Base-by-base conservation (phyloP, 2,329 filamentous ascomycete species). In the Botrytis deweyae region DNA sequence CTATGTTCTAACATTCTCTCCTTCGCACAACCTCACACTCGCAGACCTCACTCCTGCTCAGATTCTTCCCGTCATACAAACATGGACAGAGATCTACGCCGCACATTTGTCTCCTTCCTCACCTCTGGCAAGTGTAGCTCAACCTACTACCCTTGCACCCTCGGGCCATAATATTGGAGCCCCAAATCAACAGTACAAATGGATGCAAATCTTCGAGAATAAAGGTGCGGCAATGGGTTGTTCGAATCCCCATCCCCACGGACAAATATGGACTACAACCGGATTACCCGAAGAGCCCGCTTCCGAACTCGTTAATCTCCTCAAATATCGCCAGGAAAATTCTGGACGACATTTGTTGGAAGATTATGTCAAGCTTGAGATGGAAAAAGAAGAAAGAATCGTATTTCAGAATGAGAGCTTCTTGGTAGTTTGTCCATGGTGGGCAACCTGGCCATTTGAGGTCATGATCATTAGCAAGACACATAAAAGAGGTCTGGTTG, bases 161-260 rank as follows among this genome's bases (percentile, higher is more conserved):
- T 71, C 76, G n/a, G 73, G 63, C 36, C 83, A 84, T 36, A 82
- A 85, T 16, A 83, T 85, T 20, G 82, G 84, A 36, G 83, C 84
- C 42, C 91, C 94, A 7, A 89, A 87, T 70, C 88, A 92, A 71
- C 93, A 97, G 83, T 94, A 97, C 79, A 90, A 92, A 72, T 98
- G 97, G 84, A 98, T 99, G 95, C 96, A 99, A 82, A 98, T 99
- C 77, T 99, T 99, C 76, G 96, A 99, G 85, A 99, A 99, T 86
- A 99, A 99, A 84, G 96, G 96, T 70, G 90, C 93, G 1, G 94
- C 95, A 18, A 99, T 99, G 96, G 96, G 96, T 70, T 99, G 96
- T 86, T 98, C 95, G 1, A 99, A 99, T 82, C 96, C 96, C 0
- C 96, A 99, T 82, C 96, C 96, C 0, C 96, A 99, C 84, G 95